These are phyloP conservation scores for Apiospora phragmitis DNA, from an alignment of 2,329 filamentous ascomycete species.

Conservation along the genomic window DNA sequence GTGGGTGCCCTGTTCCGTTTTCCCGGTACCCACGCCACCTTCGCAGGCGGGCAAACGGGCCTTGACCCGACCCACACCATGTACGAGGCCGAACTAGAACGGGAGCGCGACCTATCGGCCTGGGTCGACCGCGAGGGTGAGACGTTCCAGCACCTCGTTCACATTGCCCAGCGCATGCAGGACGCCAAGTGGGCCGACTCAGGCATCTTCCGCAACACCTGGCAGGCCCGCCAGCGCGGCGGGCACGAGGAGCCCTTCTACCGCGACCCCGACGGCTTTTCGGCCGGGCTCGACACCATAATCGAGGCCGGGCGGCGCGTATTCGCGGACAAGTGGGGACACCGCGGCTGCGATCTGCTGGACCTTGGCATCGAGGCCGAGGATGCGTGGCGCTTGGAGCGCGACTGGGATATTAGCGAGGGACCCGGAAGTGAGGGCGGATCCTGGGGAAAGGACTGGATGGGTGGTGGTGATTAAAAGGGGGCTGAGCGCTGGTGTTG, in stretches of 20 bases:
- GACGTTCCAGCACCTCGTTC: slow-evolving; percentile 36
- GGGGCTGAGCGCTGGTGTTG: neutral
- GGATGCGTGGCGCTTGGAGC: slow-evolving; percentile 38
- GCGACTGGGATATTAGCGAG: slow-evolving; percentile 35
- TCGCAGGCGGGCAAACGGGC: slow-evolving; percentile 34
- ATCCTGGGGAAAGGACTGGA: slow-evolving; percentile 34
- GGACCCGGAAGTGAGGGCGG: slow-evolving; percentile 27
- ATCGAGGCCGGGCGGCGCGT: slow-evolving; percentile 36
- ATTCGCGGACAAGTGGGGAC: slow-evolving; percentile 43
- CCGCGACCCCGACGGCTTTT: slow-evolving; percentile 38
- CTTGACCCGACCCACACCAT: slow-evolving; percentile 20
- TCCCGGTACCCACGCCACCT: slow-evolving; percentile 34
- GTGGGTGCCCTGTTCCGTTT: slow-evolving; percentile 43
- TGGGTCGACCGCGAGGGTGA: slow-evolving; percentile 36
- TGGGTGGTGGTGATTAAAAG: slow-evolving; percentile 17
- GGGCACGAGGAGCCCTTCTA: slow-evolving; percentile 46
- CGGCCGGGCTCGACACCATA: slow-evolving; percentile 31
- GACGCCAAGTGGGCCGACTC: slow-evolving; percentile 15
- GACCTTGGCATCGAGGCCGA: slow-evolving; percentile 30
- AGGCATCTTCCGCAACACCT: slow-evolving; percentile 33
- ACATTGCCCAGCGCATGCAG: slow-evolving; percentile 32
- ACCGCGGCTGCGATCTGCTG: slow-evolving; percentile 38
- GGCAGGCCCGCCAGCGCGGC: slow-evolving; percentile 42
- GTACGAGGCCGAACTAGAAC: slow-evolving; percentile 29
- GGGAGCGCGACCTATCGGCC: slow-evolving; percentile 27